Base-by-base conservation (phyloP, 306 rosid genomes). In the Lablab purpureus region DNA sequence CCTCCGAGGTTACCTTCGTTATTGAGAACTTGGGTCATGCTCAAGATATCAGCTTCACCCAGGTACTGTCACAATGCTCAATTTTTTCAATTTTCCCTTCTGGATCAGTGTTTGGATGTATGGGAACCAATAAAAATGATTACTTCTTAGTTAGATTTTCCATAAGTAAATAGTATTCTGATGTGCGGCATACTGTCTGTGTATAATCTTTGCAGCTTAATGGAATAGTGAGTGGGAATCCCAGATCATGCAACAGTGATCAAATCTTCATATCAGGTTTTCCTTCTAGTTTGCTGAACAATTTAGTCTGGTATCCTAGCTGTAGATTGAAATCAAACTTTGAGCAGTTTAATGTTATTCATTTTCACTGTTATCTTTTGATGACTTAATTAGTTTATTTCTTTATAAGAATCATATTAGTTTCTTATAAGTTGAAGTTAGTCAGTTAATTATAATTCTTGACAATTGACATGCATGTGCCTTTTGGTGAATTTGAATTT, bases 21-120 rank as follows among this genome's bases (percentile, higher is more conserved):
- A 14, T 77, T n/a, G 34, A 13, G 19, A 28, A 68, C 45, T 43
- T 19, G 62, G 36, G 17, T 50, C 21, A 5, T 28, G 6, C 75
- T 13, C 87, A 87, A 82, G 89, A 84, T 76, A 68, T 85, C 79
- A 89, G 83, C 75, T 90, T 86, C 86, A 83, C 81, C 71, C 82
- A 89, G 91, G 97, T 79, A 34, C n/a, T 6, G 1, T 62, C 46
- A 19, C 34, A 71, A 63, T 10, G 18, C 59, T 49, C 19, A 13
- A 59, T 5, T 21, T 21, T 50, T 76, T 1, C 27, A 23, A 0
- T n/a, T 72, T 60, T 9, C 40, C 45, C 18, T 52, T 63, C 14
- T 65, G 47, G 40, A 11, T 86, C 10, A 43, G 21, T 67, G 28
- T 82, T 79, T 59, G 47, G 34, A 70, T 76, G 18, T 37, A 37